phyloP scores from a whole-genome alignment of 2,329 filamentous ascomycete genomes.

The Diaporthe sp. region DNA sequence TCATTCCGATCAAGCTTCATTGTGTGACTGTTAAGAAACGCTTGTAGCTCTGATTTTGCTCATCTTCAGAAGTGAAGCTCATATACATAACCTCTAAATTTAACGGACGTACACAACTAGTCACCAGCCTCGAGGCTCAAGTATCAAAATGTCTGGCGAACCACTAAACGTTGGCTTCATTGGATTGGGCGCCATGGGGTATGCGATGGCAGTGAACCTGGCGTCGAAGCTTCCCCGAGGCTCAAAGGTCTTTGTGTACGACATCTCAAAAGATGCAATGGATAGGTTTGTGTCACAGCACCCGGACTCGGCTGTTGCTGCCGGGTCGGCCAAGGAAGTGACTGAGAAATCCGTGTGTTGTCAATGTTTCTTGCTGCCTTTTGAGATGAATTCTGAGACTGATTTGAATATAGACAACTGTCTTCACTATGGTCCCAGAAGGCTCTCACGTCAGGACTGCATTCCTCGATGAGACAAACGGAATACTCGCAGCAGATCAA shows the following conservation, averaged over 20 bases:
- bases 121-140: not conserved
- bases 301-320: conserved; percentile 54
- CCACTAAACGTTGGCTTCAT: conserved; percentile 58
- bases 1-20: not conserved
- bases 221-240: conserved; percentile 72
- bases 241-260: conserved; percentile 69
- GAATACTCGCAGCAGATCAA: conserved; percentile 61
- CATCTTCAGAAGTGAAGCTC: conserved; percentile 31
- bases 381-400: not conserved
- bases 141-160: conserved; percentile 11
- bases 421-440: conserved; percentile 76
- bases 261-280: conserved; percentile 69
- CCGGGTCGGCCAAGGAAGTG: conserved; percentile 68
- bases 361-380: conserved; percentile 9
- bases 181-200: conserved; percentile 63
- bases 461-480: conserved; percentile 57
- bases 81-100: conserved; percentile 46
- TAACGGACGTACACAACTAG: conserved; percentile 42
- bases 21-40: not conserved
- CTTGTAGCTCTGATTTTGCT: conserved; percentile 32
- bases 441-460: conserved; percentile 75
- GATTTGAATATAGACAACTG: conserved; percentile 62
- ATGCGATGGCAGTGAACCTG: conserved; percentile 77
- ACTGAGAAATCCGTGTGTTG: conserved; percentile 73
- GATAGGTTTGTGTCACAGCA: conserved; percentile 66